A percentile compares a stretch with the other conserved stretches of the same genome.
phyloP scores from a whole-genome alignment of 495 filamentous ascomycete species.

The Tetracladium marchalianum region DNA sequence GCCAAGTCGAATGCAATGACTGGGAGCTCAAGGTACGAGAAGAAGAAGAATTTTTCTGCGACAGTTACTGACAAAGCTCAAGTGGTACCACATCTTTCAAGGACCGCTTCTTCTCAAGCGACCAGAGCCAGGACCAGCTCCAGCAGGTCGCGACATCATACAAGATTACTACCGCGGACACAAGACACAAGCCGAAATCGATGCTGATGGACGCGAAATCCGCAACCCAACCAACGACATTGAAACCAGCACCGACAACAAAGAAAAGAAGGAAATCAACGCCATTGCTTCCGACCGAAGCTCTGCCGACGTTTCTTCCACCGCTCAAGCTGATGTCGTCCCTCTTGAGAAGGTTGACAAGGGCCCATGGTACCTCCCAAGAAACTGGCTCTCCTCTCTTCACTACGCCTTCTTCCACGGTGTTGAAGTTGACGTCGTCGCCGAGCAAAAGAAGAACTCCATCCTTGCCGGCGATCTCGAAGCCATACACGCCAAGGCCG shows the following conservation, averaged over 20 bases:
- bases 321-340: too few relatives aligned
- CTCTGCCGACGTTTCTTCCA: constrained; percentile 7
- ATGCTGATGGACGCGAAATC: constrained; percentile 18
- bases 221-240: constrained; percentile 6
- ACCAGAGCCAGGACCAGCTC: constrained; percentile 36
- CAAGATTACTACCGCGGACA: constrained; percentile 46
- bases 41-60: too few relatives aligned
- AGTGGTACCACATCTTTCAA: constrained; percentile 44
- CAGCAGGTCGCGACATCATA: constrained; percentile 29
- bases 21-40: too few relatives aligned
- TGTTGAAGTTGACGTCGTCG: constrained; percentile 50
- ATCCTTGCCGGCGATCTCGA: constrained; percentile 43
- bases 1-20: constrained; percentile 45
- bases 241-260: constrained; percentile 11
- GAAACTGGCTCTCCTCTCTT: constrained; percentile 32
- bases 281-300: constrained; percentile 7
- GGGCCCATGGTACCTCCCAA: constrained; percentile 26
- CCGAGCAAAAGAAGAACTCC: constrained; percentile 31
- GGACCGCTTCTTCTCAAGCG: constrained; percentile 46
- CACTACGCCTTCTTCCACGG: constrained; percentile 45
- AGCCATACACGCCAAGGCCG: constrained; percentile 48
- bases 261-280: neutral
- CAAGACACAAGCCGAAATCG: constrained; percentile 14
- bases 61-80: too few relatives aligned
- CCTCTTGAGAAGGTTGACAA: constrained; percentile 20